phyloP scores from a whole-genome alignment of 208 protist genomes.

The Angomonas desouzai region DNA sequence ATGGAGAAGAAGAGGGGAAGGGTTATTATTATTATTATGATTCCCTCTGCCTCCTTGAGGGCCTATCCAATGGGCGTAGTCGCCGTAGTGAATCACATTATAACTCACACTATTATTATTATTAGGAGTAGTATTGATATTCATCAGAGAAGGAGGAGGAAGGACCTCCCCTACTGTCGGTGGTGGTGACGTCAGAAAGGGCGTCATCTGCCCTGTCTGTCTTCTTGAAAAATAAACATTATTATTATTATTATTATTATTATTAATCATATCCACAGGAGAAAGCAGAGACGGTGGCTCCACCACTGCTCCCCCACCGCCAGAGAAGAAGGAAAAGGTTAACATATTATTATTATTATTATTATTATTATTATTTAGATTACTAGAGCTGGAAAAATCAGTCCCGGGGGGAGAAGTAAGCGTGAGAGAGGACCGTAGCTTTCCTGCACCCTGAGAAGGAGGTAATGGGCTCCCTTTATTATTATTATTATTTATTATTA shows the following conservation, averaged over 20 bases:
- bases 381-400: too few species aligned
- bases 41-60: background rate
- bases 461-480: background rate
- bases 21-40: background rate
- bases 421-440: background rate
- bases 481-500: background rate
- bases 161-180: too few species aligned
- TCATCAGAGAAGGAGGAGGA: too few species aligned
- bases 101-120: background rate
- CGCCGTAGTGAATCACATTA: conserved; percentile 1
- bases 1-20: too few species aligned
- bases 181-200: background rate
- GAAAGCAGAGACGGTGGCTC: background rate
- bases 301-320: background rate
- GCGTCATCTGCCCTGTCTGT: background rate
- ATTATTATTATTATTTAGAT: conserved; percentile 8
- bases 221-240: too few species aligned
- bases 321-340: background rate
- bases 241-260: too few species aligned
- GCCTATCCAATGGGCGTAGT: background rate
- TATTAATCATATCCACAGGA: too few species aligned
- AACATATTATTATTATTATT: conserved; percentile 4
- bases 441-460: background rate
- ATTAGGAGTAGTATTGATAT: background rate
- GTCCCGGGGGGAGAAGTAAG: background rate